A percentile compares a stretch with the other conserved stretches of the same genome.
Evolutionary conservation across 768 basidiomycete genomes (phyloP).

Genomic region (Gloeopeniophorella convolvens): DNA sequence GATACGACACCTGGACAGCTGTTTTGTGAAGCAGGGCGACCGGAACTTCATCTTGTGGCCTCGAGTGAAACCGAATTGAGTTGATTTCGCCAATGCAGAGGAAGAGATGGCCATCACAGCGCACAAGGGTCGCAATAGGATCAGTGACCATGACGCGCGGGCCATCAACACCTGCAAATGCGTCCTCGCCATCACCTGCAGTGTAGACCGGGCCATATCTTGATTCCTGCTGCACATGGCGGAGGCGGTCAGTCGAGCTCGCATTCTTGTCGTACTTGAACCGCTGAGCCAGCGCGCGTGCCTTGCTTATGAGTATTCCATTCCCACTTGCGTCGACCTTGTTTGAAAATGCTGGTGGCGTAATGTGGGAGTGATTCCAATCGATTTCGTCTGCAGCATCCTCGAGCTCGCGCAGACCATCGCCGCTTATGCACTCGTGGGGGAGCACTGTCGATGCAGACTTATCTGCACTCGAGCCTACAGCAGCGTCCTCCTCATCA

Average conservation of each 20-base stretch:
- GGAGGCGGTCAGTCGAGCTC: not conserved
- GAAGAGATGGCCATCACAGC: not conserved
- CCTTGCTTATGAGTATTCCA: not conserved
- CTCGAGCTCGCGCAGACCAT: no score
- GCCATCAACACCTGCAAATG: no score
- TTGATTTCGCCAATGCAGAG: not conserved
- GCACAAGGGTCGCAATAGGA: not conserved
- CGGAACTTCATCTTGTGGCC: not conserved
- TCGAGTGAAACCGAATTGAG: not conserved
- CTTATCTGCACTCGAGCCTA: no score
- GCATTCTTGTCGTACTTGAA: not conserved
- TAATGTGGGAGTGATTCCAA: no score
- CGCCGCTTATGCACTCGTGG: no score
- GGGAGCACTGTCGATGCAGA: no score
- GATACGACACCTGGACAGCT: not conserved
- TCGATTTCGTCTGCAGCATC: not conserved
- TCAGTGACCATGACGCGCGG: not conserved
- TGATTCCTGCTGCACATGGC: not conserved
- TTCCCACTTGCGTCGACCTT: not conserved
- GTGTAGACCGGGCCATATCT: no score
- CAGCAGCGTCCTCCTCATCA: not conserved
- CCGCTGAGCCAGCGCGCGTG: not conserved
- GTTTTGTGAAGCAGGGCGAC: not conserved
- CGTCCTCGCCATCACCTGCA: no score
- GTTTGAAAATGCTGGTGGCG: not conserved